A percentile compares a stretch with the other conserved stretches of the same genome.
These are phyloP conservation scores for Vaccinium myrtillus DNA, from an alignment of 148 eudicot species.

Conservation along the genomic window DNA sequence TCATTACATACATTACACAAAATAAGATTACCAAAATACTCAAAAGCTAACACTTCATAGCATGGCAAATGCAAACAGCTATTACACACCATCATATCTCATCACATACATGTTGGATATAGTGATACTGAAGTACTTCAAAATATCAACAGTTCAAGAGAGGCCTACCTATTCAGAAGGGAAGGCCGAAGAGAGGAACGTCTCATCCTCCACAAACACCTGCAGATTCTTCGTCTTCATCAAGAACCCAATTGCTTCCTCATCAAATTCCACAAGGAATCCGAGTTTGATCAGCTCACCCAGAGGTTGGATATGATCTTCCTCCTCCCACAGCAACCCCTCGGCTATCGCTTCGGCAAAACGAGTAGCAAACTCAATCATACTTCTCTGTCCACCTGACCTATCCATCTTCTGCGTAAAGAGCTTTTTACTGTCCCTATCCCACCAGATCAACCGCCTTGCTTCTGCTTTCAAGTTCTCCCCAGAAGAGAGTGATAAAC, in stretches of 20 bases:
- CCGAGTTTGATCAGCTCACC: conserved; percentile 54
- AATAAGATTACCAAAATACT: too few species aligned
- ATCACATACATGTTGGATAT: too few species aligned
- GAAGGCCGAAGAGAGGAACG: conserved; percentile 42
- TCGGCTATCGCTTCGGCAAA: conserved; percentile 50
- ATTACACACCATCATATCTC: too few species aligned
- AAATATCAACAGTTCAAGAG: too few species aligned
- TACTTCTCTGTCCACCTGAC: conserved; percentile 23
- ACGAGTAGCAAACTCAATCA: conserved; percentile 48
- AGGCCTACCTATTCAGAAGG: conserved; percentile 22
- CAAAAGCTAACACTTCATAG: too few species aligned
- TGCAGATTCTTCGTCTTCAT: conserved; percentile 62
- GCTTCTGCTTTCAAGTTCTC: conserved; percentile 31
- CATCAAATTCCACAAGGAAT: conserved; percentile 44
- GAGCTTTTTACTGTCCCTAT: conserved; percentile 27
- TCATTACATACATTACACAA: too few species aligned
- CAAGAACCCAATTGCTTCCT: conserved; percentile 41
- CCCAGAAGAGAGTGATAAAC: conserved; percentile 39
- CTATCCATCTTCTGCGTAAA: conserved; percentile 36
- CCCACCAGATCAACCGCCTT: conserved; percentile 52
- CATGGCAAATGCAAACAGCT: too few species aligned
- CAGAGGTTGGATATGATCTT: conserved; percentile 33
- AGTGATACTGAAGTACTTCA: too few species aligned
- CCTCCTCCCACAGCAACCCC: conserved; percentile 59
- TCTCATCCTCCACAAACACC: conserved; percentile 50